These are phyloP conservation scores for Cephalotrichum gorgonifer DNA, from an alignment of 2,329 filamentous ascomycete species.

Conservation along the genomic window DNA sequence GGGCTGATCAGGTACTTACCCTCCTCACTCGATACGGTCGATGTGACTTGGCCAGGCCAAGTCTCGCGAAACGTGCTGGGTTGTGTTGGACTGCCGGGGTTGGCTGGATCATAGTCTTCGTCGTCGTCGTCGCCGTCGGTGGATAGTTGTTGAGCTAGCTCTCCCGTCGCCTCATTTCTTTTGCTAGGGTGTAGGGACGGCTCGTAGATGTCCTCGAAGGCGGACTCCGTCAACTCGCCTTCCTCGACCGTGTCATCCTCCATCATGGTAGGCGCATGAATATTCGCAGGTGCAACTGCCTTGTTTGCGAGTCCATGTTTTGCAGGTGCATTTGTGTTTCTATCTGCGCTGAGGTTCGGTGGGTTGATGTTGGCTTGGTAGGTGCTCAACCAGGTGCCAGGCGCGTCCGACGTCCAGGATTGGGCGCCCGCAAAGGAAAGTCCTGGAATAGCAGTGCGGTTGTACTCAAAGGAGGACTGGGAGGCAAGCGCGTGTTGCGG, in stretches of 20 bases:
- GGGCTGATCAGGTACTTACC: neutral
- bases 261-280: neutral
- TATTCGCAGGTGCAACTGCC: neutral
- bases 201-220: slow-evolving; percentile 48
- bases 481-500: neutral
- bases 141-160: neutral
- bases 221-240: slow-evolving; percentile 65
- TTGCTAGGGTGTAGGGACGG: slow-evolving; percentile 15
- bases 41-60: neutral
- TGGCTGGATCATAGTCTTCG: slow-evolving; percentile 8
- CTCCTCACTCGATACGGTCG: neutral
- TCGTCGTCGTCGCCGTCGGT: slow-evolving; percentile 5
- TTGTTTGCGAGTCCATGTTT: neutral
- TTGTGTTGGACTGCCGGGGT: neutral
- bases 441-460: slow-evolving; percentile 22
- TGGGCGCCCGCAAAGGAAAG: slow-evolving; percentile 9
- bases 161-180: neutral
- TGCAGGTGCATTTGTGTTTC: neutral
- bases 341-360: neutral
- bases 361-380: neutral
- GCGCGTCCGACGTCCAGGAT: neutral
- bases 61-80: neutral
- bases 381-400: neutral
- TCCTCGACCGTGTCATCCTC: slow-evolving; percentile 42
- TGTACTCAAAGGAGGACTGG: slow-evolving; percentile 12